phyloP scores from a whole-genome alignment of 73 alveolate species.

The Paramecium sexaurelia region DNA sequence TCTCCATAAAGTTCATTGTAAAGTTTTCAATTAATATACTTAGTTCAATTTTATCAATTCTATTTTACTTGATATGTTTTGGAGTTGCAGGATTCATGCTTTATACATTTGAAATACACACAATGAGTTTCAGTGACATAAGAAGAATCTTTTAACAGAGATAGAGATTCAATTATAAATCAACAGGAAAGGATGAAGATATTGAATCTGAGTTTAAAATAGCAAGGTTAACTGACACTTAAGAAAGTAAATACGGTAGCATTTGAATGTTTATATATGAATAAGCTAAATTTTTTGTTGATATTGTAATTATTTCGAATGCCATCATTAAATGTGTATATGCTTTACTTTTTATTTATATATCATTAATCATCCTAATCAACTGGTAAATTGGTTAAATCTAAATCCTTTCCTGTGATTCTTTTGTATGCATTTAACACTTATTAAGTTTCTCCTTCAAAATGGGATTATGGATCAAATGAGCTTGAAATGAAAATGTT shows the following conservation, averaged over 20 bases:
- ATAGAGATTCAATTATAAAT: background rate
- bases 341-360: background rate
- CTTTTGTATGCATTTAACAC: slow-evolving; percentile 75
- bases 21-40: background rate
- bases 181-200: slow-evolving; percentile 20
- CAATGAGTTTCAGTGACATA: background rate
- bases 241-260: slow-evolving; percentile 16
- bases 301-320: background rate
- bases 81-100: background rate
- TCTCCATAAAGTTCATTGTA: background rate
- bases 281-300: background rate
- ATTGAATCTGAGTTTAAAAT: slow-evolving; percentile 36
- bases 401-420: slow-evolving; percentile 73
- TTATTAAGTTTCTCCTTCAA: slow-evolving; percentile 83
- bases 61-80: slow-evolving; percentile 5
- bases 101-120: background rate
- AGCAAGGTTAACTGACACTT: background rate
- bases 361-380: slow-evolving; percentile 62
- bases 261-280: slow-evolving; percentile 35
- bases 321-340: background rate
- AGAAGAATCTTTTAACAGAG: background rate
- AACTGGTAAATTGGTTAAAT: slow-evolving; percentile 69
- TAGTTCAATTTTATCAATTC: background rate
- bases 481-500: slow-evolving; percentile 76
- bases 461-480: slow-evolving; percentile 90